phyloP scores from a whole-genome alignment of 768 basidiomycete species.

The Zangia roseola region DNA sequence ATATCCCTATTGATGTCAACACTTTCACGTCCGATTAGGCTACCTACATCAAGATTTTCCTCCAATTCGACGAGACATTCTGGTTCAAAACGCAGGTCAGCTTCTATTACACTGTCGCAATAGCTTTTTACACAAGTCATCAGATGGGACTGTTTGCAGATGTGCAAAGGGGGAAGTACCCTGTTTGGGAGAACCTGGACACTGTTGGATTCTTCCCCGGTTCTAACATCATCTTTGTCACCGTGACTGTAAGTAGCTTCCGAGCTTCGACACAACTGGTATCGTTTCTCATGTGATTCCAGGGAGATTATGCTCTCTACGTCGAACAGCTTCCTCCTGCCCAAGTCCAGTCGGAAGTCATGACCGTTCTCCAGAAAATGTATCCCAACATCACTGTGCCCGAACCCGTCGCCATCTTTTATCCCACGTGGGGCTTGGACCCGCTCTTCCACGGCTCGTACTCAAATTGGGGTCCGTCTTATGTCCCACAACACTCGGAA shows the following conservation, averaged over 20 bases:
- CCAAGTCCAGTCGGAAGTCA: constrained; percentile 50
- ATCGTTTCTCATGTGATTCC: not conserved
- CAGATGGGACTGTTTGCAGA: constrained; percentile 55
- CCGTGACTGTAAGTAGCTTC: constrained; percentile 22
- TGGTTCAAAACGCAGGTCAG: constrained; percentile 50
- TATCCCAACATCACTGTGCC: constrained; percentile 55
- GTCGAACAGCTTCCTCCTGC: constrained; percentile 51
- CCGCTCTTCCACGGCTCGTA: constrained; percentile 48
- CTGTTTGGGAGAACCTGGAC: constrained; percentile 68
- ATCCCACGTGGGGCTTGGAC: constrained; percentile 54
- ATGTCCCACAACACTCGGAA: constrained; percentile 48
- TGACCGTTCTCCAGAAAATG: constrained; percentile 58
- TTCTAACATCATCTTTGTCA: constrained; percentile 45
- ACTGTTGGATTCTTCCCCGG: constrained; percentile 56
- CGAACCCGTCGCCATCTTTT: constrained; percentile 53
- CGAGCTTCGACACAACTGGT: not conserved
- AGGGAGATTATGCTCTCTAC: constrained; percentile 63
- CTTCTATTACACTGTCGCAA: not conserved
- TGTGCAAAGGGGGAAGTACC: constrained; percentile 58
- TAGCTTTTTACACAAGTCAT: not conserved
- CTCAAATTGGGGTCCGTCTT: constrained; percentile 69
- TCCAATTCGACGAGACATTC: constrained; percentile 61
- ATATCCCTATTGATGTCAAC: not conserved
- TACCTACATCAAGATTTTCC: constrained; percentile 67
- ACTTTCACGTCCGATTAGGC: constrained; percentile 30